Evolutionary conservation across 2,329 filamentous ascomycete genomes (phyloP).

Genomic region (Graphilbum fragrans): DNA sequence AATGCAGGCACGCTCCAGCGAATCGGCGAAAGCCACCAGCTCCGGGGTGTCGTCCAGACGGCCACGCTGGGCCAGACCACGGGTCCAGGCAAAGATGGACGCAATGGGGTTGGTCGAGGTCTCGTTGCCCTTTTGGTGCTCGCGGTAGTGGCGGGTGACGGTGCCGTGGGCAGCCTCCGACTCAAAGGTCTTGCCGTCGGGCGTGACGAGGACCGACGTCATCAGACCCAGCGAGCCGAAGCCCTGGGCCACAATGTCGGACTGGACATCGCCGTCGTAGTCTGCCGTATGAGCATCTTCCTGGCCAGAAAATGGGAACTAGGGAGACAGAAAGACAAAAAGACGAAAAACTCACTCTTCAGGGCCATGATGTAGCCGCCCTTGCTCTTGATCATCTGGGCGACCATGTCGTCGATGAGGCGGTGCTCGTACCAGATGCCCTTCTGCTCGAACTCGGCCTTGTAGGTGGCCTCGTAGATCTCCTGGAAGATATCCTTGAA

Average conservation of each 20-base stretch:
- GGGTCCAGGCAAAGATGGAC: conserved; percentile 98
- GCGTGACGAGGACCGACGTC: conserved; percentile 95
- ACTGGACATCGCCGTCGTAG: conserved; percentile 98
- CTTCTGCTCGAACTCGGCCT: conserved; percentile 78
- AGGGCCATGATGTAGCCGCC: conserved; percentile 95
- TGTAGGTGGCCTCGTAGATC: conserved; percentile 80
- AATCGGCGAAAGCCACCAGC: conserved; percentile 80
- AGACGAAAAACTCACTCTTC: conserved; percentile 60
- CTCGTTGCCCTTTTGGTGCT: conserved; percentile 95
- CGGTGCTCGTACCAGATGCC: conserved; percentile 99
- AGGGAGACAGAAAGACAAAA: neutral
- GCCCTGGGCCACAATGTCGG: conserved; percentile 94
- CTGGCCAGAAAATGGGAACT: no score
- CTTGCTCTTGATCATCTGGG: conserved; percentile 98
- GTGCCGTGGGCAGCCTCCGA: conserved; percentile 97
- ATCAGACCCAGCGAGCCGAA: conserved; percentile 97
- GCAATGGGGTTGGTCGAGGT: conserved; percentile 98
- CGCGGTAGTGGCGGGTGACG: conserved; percentile 95
- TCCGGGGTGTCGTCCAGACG: conserved; percentile 89
- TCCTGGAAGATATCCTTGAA: conserved; percentile 99
- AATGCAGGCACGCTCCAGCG: conserved; percentile 82
- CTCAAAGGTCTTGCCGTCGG: conserved; percentile 93
- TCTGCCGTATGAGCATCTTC: no score
- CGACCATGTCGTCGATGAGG: conserved; percentile 98
- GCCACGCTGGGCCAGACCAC: conserved; percentile 84